Evolutionary conservation across 805 yeast genomes (phyloP).

Genomic region (Saccharomycopsis guyanensis): DNA sequence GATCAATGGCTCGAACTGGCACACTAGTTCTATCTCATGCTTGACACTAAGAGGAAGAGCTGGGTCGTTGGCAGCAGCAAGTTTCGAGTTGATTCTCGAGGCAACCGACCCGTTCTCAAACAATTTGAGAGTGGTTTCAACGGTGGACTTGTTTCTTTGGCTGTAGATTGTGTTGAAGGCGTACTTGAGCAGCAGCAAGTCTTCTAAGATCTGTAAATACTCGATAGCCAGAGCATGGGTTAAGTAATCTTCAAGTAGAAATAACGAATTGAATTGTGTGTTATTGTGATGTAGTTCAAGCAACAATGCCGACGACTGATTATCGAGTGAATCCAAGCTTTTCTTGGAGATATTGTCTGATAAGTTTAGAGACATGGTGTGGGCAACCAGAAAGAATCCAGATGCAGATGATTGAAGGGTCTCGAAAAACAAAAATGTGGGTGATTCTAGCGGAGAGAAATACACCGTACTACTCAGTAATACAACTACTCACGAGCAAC

Average conservation of each 20-base stretch:
- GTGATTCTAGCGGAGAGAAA: neutral
- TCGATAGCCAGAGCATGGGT: neutral
- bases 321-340: neutral
- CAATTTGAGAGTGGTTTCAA: neutral
- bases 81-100: slow-evolving; percentile 2
- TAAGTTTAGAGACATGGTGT: slow-evolving; percentile 2
- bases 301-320: neutral
- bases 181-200: slow-evolving; percentile 2
- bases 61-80: neutral
- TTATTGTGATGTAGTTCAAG: slow-evolving; percentile 8
- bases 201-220: slow-evolving; percentile 8
- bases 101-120: slow-evolving; percentile 13
- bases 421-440: neutral
- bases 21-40: slow-evolving; percentile 19
- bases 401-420: too few species aligned
- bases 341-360: slow-evolving; percentile 2
- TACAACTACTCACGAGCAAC: too few species aligned
- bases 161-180: slow-evolving; percentile 7
- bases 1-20: slow-evolving; percentile 26
- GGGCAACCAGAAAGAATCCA: neutral
- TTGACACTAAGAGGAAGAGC: neutral
- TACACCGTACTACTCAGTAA: too few species aligned
- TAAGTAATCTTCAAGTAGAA: slow-evolving; percentile 11
- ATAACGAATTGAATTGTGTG: slow-evolving; percentile 3
- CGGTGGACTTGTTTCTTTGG: neutral